phyloP scores from a whole-genome alignment of 495 filamentous ascomycete genomes.

The Daldinia grandis region DNA sequence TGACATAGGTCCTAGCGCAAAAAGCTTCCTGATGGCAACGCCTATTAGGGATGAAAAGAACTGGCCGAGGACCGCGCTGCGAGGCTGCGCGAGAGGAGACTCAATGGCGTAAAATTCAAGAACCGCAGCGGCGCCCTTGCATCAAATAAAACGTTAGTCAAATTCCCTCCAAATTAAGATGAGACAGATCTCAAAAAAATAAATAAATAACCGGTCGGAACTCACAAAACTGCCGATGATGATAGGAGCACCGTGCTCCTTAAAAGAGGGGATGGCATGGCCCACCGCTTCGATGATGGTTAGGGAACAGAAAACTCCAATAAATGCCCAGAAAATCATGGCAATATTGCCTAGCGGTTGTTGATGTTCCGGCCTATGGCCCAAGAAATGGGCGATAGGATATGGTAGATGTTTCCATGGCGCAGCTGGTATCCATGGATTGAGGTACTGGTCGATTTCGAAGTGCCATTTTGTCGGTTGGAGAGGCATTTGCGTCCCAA shows the following conservation, averaged over 20 bases:
- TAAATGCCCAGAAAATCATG: conserved; percentile 60
- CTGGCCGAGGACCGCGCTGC: conserved; percentile 78
- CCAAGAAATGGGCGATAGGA: conserved; percentile 60
- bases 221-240: conserved; percentile 63
- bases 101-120: conserved; percentile 76
- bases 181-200: background rate
- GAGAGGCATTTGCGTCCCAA: conserved; percentile 25
- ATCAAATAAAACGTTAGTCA: conserved; percentile 6
- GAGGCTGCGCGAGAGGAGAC: conserved; percentile 86
- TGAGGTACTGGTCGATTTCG: conserved; percentile 72
- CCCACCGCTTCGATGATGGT: conserved; percentile 57
- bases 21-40: conserved; percentile 74
- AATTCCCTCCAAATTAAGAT: background rate
- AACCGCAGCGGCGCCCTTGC: conserved; percentile 76
- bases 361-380: conserved; percentile 52
- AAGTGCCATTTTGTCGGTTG: conserved; percentile 57
- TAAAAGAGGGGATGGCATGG: conserved; percentile 49
- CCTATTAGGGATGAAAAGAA: conserved; percentile 72
- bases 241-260: conserved; percentile 51
- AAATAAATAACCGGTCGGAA: conserved; percentile 7
- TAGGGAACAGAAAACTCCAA: conserved; percentile 59
- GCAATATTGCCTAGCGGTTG: conserved; percentile 58
- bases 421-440: conserved; percentile 66
- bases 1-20: conserved; percentile 65
- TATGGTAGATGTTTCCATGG: conserved; percentile 56